Conservation (phyloP, 345 rosid genomes). For the Populus nigra region DNA sequence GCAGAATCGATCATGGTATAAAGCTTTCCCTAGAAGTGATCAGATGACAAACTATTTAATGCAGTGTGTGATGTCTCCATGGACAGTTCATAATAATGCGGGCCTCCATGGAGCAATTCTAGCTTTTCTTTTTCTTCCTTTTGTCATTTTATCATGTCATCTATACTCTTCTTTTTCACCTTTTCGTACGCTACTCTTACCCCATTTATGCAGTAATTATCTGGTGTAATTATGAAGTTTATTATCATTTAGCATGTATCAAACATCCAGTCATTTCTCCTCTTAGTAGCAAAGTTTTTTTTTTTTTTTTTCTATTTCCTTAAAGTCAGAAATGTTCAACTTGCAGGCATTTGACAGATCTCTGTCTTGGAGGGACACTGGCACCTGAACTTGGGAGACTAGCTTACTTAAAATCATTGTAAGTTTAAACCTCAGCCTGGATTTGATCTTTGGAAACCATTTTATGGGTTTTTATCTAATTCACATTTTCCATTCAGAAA, state of each 20-base stretch:
- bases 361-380: constrained; percentile 66
- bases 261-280: background rate
- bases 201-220: background rate
- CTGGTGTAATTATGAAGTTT: background rate
- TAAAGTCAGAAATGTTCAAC: constrained; percentile 18
- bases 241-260: background rate
- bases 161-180: too few relatives aligned
- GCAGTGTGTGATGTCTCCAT: background rate
- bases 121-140: background rate
- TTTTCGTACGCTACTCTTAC: background rate
- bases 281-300: background rate
- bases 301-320: background rate
- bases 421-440: constrained; percentile 24
- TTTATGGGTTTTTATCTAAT: background rate
- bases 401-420: constrained; percentile 64
- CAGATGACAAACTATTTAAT: constrained; percentile 1
- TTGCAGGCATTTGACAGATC: constrained; percentile 67
- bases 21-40: background rate
- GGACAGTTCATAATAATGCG: background rate
- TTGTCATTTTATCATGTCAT: background rate
- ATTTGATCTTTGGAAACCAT: background rate
- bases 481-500: constrained; percentile 39
- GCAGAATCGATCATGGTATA: background rate
- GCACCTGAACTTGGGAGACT: constrained; percentile 69
- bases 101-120: background rate